Evolutionary conservation across 352 stramenopile genomes (phyloP), one percentile per base, ranked within the genome.

Genomic region (Peronospora tabacina): DNA sequence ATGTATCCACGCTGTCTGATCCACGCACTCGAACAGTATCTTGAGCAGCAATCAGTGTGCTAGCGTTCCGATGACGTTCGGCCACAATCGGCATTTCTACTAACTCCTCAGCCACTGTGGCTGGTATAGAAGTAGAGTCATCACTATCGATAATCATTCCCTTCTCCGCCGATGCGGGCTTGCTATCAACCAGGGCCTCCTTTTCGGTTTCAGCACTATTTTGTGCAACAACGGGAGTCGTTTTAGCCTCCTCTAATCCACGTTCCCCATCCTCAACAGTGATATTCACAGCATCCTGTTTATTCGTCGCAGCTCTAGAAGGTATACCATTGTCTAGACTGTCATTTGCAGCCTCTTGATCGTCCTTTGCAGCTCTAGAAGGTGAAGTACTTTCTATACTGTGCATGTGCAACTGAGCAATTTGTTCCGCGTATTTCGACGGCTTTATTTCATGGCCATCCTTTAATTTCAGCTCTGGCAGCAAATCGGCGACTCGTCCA

Each of bases 321-420:
- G 44, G 38, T 43, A 38, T 13, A 1, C 41, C 49, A n/a, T 22
- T 55, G 46, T 90, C 80, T 17, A 88, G 44, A 46, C 68, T 84
- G 63, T 91, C 20, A 10, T 26, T 49, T 3, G 20, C 15, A 28
- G 34, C 16, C 46, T 68, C 38, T 19, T 68, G 44, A 33, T 20
- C 45, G 8, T 61, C 55, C 0, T 49, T 54, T 2, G 55, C 29
- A 20, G 20, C 42, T 42, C 15, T 48, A 22, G 33, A 16, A 34
- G 44, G 38, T 43, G 41, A 15, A 1, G 44, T 47, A n/a, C 26
- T 55, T 48, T 90, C 80, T 17, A 88, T 42, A 46, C 68, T 84
- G 63, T 91, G 81, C 42, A 91, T 74, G 48, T 91, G 81, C 11
- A 91, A 50, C 51, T 91, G 75, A 9, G 77, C 76, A 57, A 91